phyloP scores from a whole-genome alignment of 1,284 basidiomycete species.

The Fomitopsis pinicola region DNA sequence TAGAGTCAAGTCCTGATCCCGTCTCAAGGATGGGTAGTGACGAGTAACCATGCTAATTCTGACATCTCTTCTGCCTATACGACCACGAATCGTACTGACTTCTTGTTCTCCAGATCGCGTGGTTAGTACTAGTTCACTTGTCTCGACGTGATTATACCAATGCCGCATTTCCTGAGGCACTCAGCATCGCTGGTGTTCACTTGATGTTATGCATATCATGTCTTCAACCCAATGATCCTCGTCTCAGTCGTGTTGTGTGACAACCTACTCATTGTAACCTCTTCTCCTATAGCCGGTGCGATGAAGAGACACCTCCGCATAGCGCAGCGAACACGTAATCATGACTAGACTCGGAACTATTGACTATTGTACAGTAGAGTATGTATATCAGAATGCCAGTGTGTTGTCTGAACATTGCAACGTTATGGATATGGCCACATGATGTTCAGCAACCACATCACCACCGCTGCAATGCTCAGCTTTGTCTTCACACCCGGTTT shows the following conservation, averaged over 20 bases:
- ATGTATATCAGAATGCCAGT: background rate
- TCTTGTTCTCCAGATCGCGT: background rate
- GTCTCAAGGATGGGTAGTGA: constrained; percentile 69
- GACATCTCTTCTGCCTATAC: constrained; percentile 32
- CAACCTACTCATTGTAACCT: background rate
- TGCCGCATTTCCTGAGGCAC: constrained; percentile 1
- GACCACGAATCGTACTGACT: background rate
- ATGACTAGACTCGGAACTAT: background rate
- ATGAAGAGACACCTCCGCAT: background rate
- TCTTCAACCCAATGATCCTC: constrained; percentile 40
- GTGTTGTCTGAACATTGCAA: background rate
- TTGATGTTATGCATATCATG: constrained; percentile 23
- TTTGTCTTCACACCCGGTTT: constrained; percentile 33
- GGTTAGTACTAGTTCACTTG: constrained; percentile 7
- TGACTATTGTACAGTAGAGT: background rate
- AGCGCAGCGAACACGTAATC: background rate
- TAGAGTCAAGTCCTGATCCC: constrained; percentile 86
- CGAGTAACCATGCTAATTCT: constrained; percentile 84
- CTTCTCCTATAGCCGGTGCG: background rate
- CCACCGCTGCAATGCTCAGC: constrained; percentile 29
- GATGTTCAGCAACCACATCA: constrained; percentile 56
- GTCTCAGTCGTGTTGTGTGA: background rate
- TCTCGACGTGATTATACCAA: constrained; percentile 17
- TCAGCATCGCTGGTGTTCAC: background rate
- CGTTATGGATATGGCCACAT: constrained; percentile 44